Base-by-base conservation (phyloP, 139 green algal genomes). In the Tetraselmis chui region DNA sequence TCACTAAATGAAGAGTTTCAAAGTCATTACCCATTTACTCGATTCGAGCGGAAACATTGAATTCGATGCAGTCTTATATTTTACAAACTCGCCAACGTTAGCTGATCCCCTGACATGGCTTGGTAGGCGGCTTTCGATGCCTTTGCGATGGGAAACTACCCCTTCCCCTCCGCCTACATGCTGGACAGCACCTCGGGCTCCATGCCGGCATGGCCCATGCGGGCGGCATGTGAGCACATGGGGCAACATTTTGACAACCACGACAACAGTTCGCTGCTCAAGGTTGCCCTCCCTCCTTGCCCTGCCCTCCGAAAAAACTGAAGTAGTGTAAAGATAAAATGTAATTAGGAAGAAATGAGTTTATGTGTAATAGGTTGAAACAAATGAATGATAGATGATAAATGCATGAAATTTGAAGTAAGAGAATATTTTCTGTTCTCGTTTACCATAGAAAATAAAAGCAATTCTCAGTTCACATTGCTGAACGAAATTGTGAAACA, bases 101-200 rank as follows among this genome's bases (percentile, higher is more conserved):
- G 59, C 26, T 24, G 24, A 22, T 26, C 29, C 1, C 30, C 77
- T 30, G 77, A 80, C 5, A 26, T 18, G 23, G 0, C 85, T 83
- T 23, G 90, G 81, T 83, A 92, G 89, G 87, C 83, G 29, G 89
- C 90, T 0, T 96, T 92, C 76, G 92, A 96, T 85, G 88, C 88
- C 2, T 91, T 89, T 29, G 91, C 92, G 11, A 96, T 96, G 93
- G 91, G 88, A 67, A 92, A 93, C 83, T 94, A 90, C 80, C 93
- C 91, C 23, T 94, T 89, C 76, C 31, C 86, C 1, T 88, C 76
- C 25, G 78, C 81, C 27, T 93, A 93, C 86, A 92, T 93, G 82
- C 80, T 32, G 11, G 85, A 82, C 78, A 79, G 75, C 84, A 0
- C 75, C 85, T 24, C 76, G 76, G 0, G 78, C 58, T 86, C 87